phyloP scores from a whole-genome alignment of 352 stramenopile species.

The Globisporangium cylindrosporum region DNA sequence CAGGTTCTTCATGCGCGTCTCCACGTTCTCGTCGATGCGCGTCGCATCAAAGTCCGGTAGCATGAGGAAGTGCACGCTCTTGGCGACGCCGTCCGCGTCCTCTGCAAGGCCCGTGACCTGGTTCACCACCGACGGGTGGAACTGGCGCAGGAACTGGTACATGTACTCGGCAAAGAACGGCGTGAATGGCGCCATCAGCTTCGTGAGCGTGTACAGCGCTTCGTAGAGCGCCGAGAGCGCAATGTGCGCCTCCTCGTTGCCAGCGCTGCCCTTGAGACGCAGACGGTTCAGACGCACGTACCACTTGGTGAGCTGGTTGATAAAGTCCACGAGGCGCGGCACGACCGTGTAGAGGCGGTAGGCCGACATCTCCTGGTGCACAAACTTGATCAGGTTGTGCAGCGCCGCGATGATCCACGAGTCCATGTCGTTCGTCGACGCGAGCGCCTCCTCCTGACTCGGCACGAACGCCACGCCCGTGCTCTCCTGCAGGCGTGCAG shows the following conservation, averaged over 20 bases:
- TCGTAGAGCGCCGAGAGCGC: slow-evolving; percentile 97
- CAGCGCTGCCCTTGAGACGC: slow-evolving; percentile 95
- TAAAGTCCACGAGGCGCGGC: slow-evolving; percentile 96
- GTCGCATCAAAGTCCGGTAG: slow-evolving; percentile 92
- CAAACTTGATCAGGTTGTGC: slow-evolving; percentile 97
- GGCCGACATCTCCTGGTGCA: slow-evolving; percentile 96
- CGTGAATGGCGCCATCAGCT: slow-evolving; percentile 99
- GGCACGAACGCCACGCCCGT: slow-evolving; percentile 90
- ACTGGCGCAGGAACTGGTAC: slow-evolving; percentile 97
- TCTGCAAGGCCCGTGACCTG: slow-evolving; percentile 49
- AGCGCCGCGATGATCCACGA: slow-evolving; percentile 98
- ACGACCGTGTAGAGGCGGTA: slow-evolving; percentile 99
- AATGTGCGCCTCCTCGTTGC: slow-evolving; percentile 80
- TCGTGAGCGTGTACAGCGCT: slow-evolving; percentile 93
- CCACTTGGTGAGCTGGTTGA: slow-evolving; percentile 99
- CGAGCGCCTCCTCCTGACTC: slow-evolving; percentile 74
- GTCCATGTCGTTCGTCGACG: slow-evolving; percentile 97
- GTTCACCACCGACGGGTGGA: slow-evolving; percentile 90
- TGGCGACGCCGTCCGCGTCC: slow-evolving; percentile 90
- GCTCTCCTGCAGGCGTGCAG: slow-evolving; percentile 89
- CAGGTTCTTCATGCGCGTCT: slow-evolving; percentile 94
- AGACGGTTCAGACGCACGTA: slow-evolving; percentile 99
- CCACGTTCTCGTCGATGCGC: slow-evolving; percentile 92
- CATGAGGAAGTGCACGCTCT: slow-evolving; percentile 96
- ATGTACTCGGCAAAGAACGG: slow-evolving; percentile 99